These are phyloP conservation scores for Taphrina communis DNA, from an alignment of 1,139 yeast genomes.

Conservation along the genomic window DNA sequence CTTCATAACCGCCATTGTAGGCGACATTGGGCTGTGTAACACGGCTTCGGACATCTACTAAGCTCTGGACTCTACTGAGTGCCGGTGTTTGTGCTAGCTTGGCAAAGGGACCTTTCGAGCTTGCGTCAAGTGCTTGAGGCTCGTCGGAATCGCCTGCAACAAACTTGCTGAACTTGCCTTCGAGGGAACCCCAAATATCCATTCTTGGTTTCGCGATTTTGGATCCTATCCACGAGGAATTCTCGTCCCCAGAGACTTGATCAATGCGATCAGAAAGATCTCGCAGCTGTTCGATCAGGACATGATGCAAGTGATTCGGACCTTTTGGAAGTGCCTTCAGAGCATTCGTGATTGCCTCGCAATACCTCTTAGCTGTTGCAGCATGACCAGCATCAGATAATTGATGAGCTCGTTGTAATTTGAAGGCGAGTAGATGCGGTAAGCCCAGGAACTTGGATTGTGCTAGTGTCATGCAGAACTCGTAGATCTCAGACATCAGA, in stretches of 20 bases:
- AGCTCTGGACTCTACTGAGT: conserved; percentile 32
- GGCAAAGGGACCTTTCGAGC: conserved; percentile 48
- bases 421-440: conserved; percentile 63
- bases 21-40: background rate
- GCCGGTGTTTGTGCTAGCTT: conserved; percentile 43
- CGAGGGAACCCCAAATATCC: conserved; percentile 87
- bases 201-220: conserved; percentile 76
- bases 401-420: conserved; percentile 66
- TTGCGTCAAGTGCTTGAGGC: conserved; percentile 6
- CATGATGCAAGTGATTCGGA: conserved; percentile 50
- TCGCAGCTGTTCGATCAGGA: conserved; percentile 54
- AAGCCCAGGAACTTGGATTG: conserved; percentile 52
- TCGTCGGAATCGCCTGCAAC: conserved; percentile 73
- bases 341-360: conserved; percentile 61
- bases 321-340: conserved; percentile 49
- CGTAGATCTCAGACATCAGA: conserved; percentile 74
- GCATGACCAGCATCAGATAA: conserved; percentile 68
- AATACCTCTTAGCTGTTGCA: conserved; percentile 64
- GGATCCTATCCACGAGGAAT: conserved; percentile 65
- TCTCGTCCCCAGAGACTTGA: conserved; percentile 48
- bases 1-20: conserved; percentile 20
- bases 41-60: conserved; percentile 14
- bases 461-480: conserved; percentile 56
- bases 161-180: conserved; percentile 77
- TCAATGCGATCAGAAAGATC: conserved; percentile 48